Evolutionary conservation across 2,329 filamentous ascomycete genomes (phyloP).

Genomic region (Chalaropsis ovoidea): DNA sequence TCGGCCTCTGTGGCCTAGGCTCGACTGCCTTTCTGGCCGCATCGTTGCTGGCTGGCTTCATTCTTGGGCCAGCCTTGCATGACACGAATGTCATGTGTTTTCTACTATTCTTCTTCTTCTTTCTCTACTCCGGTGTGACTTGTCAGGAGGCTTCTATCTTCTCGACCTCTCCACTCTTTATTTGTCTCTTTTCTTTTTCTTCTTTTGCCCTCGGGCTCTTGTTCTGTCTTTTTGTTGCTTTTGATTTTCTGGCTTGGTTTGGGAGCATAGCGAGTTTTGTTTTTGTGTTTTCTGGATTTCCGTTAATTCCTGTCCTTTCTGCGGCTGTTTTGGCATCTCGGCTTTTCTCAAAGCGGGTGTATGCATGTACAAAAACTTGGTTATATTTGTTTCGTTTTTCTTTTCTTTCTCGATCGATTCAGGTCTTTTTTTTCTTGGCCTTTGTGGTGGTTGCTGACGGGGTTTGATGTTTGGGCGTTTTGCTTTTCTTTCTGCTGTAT

Average conservation of each 20-base stretch:
- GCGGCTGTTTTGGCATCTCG: not conserved
- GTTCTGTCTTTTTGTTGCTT: constrained; percentile 28
- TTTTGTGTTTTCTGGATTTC: constrained; percentile 25
- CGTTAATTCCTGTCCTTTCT: constrained; percentile 1
- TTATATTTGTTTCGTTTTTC: not conserved
- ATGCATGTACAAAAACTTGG: constrained; percentile 17
- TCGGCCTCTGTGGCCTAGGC: not conserved
- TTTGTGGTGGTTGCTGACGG: not conserved
- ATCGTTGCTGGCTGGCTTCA: too few relatives aligned
- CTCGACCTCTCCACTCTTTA: constrained; percentile 3
- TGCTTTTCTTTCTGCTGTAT: constrained; percentile 7
- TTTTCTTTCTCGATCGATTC: not conserved
- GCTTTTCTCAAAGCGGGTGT: not conserved
- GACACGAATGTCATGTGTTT: not conserved
- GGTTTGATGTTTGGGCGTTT: not conserved
- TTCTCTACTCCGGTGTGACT: not conserved
- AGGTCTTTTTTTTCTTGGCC: constrained; percentile 1
- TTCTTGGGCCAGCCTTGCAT: too few relatives aligned
- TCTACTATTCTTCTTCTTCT: not conserved
- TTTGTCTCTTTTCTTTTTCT: constrained; percentile 28
- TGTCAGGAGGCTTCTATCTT: too few relatives aligned
- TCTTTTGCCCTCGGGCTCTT: constrained; percentile 18
- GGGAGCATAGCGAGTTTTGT: constrained; percentile 37
- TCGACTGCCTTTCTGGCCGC: constrained; percentile 1
- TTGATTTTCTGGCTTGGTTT: constrained; percentile 29